Evolutionary conservation across 2,329 filamentous ascomycete species (phyloP).

Genomic region (Ophiosphaerella narmari): DNA sequence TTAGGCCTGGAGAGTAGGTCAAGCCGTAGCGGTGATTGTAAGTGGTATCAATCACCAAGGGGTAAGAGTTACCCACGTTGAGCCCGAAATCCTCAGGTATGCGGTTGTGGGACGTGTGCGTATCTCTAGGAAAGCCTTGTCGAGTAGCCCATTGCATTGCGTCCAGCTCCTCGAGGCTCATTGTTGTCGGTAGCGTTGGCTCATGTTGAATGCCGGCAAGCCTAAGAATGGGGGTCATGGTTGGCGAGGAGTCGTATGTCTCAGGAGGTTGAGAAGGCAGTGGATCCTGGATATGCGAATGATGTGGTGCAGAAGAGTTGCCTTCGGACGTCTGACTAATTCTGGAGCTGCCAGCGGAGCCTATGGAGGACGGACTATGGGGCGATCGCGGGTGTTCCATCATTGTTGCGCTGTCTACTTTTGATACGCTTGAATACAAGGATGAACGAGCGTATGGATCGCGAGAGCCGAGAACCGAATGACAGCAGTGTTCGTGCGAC

Average conservation of each 20-base stretch:
- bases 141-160: constrained; percentile 28
- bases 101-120: constrained; percentile 15
- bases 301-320: constrained; percentile 20
- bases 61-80: constrained; percentile 12
- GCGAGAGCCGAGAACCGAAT: constrained; percentile 21
- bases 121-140: constrained; percentile 13
- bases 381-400: constrained; percentile 40
- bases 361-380: constrained; percentile 25
- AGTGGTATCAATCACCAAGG: constrained; percentile 24
- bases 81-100: constrained; percentile 12
- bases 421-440: constrained; percentile 19
- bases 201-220: constrained; percentile 8
- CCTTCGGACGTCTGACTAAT: constrained; percentile 19
- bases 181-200: constrained; percentile 9
- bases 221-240: constrained; percentile 18
- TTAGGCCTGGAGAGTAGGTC: constrained; percentile 18
- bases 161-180: constrained; percentile 19
- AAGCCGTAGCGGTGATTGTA: constrained; percentile 30
- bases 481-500: constrained; percentile 40
- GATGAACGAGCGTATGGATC: constrained; percentile 20
- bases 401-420: constrained; percentile 31
- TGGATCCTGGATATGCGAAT: constrained; percentile 18
- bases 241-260: constrained; percentile 15
- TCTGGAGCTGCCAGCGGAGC: constrained; percentile 23
- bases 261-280: constrained; percentile 16